phyloP scores from a whole-genome alignment of 1,284 basidiomycete genomes.

The Meripilus lineatus region DNA sequence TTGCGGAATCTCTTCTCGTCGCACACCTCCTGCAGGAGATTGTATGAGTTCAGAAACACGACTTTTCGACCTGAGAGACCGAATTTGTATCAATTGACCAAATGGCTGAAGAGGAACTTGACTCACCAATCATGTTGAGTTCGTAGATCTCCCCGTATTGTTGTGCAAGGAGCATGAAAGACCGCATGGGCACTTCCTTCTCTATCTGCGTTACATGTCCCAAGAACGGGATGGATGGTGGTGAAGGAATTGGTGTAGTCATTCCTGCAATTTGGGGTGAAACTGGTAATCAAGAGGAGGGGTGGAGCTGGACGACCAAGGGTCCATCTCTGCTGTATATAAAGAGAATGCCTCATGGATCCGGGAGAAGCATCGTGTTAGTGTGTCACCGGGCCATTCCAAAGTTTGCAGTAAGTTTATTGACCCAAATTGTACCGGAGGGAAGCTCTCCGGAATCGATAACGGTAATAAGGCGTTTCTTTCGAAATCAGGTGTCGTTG shows the following conservation, averaged over 20 bases:
- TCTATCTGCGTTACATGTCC: slow-evolving; percentile 40
- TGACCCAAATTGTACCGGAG: too few species aligned
- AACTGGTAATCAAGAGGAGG: too few species aligned
- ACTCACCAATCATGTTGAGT: slow-evolving; percentile 36
- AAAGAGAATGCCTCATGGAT: too few species aligned
- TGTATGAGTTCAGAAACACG: slow-evolving; percentile 33
- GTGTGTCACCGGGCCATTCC: too few species aligned
- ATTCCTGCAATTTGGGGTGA: too few species aligned
- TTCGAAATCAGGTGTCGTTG: too few species aligned
- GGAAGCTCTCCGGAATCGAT: too few species aligned
- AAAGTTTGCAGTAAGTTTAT: too few species aligned
- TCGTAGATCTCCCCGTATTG: slow-evolving; percentile 45
- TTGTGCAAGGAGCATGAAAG: slow-evolving; percentile 36
- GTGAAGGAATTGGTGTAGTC: slow-evolving; percentile 35
- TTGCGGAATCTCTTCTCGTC: slow-evolving; percentile 46
- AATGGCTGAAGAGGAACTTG: background rate
- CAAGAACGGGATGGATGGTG: slow-evolving; percentile 38
- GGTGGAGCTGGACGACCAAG: too few species aligned
- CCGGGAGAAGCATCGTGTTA: too few species aligned
- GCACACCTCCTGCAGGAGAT: slow-evolving; percentile 39
- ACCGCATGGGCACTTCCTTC: slow-evolving; percentile 34
- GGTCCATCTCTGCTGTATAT: too few species aligned
- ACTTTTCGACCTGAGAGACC: slow-evolving; percentile 22
- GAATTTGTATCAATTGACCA: background rate
- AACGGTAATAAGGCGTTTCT: too few species aligned